Percentiles rank a stretch among this genome's conserved stretches.
These are phyloP conservation scores for Camelina neglecta DNA, from an alignment of 345 rosid species.

Conservation along the genomic window DNA sequence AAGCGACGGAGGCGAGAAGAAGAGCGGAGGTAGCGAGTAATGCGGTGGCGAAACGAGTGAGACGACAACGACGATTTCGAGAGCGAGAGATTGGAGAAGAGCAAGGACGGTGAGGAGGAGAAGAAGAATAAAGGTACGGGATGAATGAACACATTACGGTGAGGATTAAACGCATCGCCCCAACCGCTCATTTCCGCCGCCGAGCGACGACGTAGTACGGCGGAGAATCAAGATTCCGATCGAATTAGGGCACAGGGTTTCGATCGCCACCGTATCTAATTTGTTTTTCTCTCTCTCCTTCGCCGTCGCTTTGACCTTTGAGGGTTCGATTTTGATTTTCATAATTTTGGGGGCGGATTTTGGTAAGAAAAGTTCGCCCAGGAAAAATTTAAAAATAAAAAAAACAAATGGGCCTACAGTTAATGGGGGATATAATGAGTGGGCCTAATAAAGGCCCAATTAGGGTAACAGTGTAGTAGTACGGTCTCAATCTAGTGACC, in stretches of 20 bases:
- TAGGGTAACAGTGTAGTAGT: not conserved
- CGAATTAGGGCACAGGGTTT: slow-evolving; percentile 37
- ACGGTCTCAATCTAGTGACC: not conserved
- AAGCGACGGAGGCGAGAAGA: slow-evolving; percentile 67
- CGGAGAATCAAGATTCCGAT: slow-evolving; percentile 19
- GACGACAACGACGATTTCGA: slow-evolving; percentile 59
- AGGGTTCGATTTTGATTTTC: slow-evolving; percentile 16
- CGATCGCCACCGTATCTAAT: slow-evolving; percentile 29
- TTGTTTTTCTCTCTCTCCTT: not conserved
- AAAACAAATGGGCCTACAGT: not conserved
- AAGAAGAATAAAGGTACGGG: slow-evolving; percentile 37
- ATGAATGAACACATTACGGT: slow-evolving; percentile 44
- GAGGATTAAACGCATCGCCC: slow-evolving; percentile 49
- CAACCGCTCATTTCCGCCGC: slow-evolving; percentile 52
- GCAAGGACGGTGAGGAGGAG: slow-evolving; percentile 40
- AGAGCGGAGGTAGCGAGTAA: slow-evolving; percentile 62
- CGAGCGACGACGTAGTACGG: slow-evolving; percentile 36
- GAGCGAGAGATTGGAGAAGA: slow-evolving; percentile 45
- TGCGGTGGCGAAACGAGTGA: slow-evolving; percentile 56
- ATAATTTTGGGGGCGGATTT: not conserved
- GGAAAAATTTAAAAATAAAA: no score
- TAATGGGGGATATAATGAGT: not conserved
- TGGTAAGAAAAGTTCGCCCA: not conserved
- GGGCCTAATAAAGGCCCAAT: not conserved
- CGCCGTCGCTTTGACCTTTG: slow-evolving; percentile 30